Base-by-base conservation (phyloP, 2,329 filamentous ascomycete species). In the Periconia sp. region DNA sequence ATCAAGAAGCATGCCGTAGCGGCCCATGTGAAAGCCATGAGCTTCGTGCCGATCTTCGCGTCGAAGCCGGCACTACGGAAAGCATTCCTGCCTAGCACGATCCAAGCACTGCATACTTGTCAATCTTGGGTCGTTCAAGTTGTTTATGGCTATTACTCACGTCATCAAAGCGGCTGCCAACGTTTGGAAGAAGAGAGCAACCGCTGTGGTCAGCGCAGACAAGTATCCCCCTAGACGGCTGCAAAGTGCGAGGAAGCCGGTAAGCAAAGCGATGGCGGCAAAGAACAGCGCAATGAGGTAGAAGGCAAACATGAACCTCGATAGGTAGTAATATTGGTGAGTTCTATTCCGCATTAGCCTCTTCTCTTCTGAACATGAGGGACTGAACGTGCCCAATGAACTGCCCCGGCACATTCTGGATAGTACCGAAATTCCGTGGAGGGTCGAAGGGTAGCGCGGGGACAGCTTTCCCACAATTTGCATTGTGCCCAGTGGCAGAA, bases 221-320 rank as follows among this genome's bases (percentile, higher is more conserved):
- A 92, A 68, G 33, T 83, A 86, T 6, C 86, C 81, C 32, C 86
- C 88, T 2, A 91, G 77, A 42, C 88, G 83, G 23, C 84, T 84
- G 70, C 78, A 88, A 63, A 87, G 84, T 12, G 87, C 86, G 12
- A 91, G 71, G 49, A 90, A 77, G 52, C 84, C 82, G 9, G 79
- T 73, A 69, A 90, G 80, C 65, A 92, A 83, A 49, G 86, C 82
- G 18, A 83, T 42, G 34, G 82, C 78, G 50, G 82, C 82, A 69
- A 95, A 94, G 77, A 96, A 84, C 25, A 96, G 81, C 13, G 85
- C 83, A 54, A 97, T 86, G 43, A 97, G 76, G 75, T 88, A 88
- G 72, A 96, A 94, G 25, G 92, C 89, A 82, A 92, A 97, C 70
- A 89, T 87, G 76, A 96, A 96, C 28, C 92, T 84, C 75, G 90